Evolutionary conservation across 352 stramenopile species (phyloP).

Genomic region (Phytophthora pisi): DNA sequence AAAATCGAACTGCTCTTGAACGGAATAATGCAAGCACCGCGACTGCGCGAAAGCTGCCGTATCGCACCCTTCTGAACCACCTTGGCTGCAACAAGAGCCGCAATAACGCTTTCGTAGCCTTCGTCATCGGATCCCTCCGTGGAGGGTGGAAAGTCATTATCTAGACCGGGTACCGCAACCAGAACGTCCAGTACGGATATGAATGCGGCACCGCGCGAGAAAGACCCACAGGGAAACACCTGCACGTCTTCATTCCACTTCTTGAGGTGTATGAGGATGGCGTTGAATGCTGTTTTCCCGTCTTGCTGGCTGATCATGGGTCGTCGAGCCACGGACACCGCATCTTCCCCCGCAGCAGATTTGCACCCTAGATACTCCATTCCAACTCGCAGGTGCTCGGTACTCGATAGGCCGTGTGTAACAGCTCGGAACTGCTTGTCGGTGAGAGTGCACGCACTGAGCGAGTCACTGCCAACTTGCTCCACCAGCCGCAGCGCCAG

Average conservation of each 20-base stretch:
- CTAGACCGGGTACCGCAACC: slow-evolving; percentile 38
- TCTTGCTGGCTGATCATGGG: slow-evolving; percentile 60
- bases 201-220: slow-evolving; percentile 70
- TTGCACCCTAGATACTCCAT: slow-evolving; percentile 39
- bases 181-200: slow-evolving; percentile 79
- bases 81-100: slow-evolving; percentile 40
- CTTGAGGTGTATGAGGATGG: slow-evolving; percentile 65
- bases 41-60: slow-evolving; percentile 41
- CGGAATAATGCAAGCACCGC: slow-evolving; percentile 55
- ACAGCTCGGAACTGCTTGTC: slow-evolving; percentile 32
- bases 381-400: slow-evolving; percentile 42
- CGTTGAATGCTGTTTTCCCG: slow-evolving; percentile 70
- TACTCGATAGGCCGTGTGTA: slow-evolving; percentile 26
- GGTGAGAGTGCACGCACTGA: slow-evolving; percentile 19
- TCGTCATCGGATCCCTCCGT: slow-evolving; percentile 5
- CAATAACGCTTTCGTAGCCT: slow-evolving; percentile 46
- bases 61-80: slow-evolving; percentile 36
- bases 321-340: slow-evolving; percentile 23
- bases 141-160: background rate
- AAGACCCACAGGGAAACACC: slow-evolving; percentile 73
- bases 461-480: slow-evolving; percentile 9
- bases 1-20: slow-evolving; percentile 66
- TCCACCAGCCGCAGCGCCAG: slow-evolving; percentile 43
- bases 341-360: background rate
- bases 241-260: slow-evolving; percentile 56